A percentile compares a stretch with the other conserved stretches of the same genome.
These are phyloP conservation scores for Aspergillus udagawae DNA, from an alignment of 2,329 filamentous ascomycete species.

Conservation along the genomic window DNA sequence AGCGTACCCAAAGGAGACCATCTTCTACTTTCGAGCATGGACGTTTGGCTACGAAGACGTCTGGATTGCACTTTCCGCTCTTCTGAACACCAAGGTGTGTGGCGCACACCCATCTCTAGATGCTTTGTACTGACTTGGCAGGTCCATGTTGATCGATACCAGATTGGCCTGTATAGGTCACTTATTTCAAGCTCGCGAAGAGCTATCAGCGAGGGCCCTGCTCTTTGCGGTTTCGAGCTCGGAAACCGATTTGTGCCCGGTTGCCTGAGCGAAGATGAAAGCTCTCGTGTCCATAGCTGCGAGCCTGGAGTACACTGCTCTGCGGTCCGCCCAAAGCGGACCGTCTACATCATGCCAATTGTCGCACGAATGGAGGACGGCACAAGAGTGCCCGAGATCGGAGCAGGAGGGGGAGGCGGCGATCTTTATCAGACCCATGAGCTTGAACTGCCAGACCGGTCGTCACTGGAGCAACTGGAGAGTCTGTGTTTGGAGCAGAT, in stretches of 20 bases:
- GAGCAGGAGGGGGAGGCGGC: constrained; percentile 73
- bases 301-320: constrained; percentile 60
- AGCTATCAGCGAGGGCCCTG: constrained; percentile 57
- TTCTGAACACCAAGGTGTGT: constrained; percentile 60
- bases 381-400: constrained; percentile 65
- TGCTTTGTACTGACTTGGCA: constrained; percentile 23
- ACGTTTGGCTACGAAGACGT: constrained; percentile 93
- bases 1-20: constrained; percentile 65
- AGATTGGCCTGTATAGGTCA: constrained; percentile 66
- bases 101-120: neutral
- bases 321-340: constrained; percentile 41
- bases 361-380: constrained; percentile 59
- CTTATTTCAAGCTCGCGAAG: constrained; percentile 47
- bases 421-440: constrained; percentile 68
- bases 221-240: constrained; percentile 67
- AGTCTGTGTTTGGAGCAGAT: constrained; percentile 46
- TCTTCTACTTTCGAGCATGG: constrained; percentile 85
- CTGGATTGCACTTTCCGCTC: constrained; percentile 74
- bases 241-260: constrained; percentile 68
- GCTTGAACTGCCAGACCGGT: constrained; percentile 54
- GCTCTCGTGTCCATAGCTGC: constrained; percentile 76
- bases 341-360: constrained; percentile 76
- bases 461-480: constrained; percentile 51
- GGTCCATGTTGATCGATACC: constrained; percentile 82
- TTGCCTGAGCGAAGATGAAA: constrained; percentile 63